Evolutionary conservation across 1,284 basidiomycete genomes (phyloP).

Genomic region (Vanrija sp.): DNA sequence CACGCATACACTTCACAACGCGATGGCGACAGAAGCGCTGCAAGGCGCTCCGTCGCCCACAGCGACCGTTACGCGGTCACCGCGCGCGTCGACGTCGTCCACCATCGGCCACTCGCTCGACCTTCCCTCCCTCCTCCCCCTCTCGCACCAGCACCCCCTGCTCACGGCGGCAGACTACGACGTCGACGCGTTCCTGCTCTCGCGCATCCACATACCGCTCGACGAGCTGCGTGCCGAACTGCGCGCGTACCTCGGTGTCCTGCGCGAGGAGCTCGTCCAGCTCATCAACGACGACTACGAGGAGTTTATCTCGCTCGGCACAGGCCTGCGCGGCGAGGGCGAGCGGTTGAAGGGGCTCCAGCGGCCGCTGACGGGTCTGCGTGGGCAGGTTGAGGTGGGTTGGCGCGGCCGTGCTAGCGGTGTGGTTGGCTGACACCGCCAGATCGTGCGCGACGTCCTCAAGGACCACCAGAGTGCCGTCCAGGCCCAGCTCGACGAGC

Average conservation of each 20-base stretch:
- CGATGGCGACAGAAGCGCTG: neutral
- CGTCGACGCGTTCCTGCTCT: conserved; percentile 82
- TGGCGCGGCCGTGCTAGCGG: conserved; percentile 20
- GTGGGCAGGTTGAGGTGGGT: conserved; percentile 62
- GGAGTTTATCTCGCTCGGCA: conserved; percentile 92
- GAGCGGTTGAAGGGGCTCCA: conserved; percentile 63
- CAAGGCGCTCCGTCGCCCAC: too few relatives aligned
- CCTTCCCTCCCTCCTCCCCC: conserved; percentile 68
- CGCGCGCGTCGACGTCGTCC: conserved; percentile 15
- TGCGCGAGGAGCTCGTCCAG: conserved; percentile 88
- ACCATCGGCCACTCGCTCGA: conserved; percentile 44
- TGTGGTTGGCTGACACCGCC: conserved; percentile 13
- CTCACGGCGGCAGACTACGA: conserved; percentile 67
- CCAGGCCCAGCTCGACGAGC: conserved; percentile 67
- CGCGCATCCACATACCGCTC: conserved; percentile 77
- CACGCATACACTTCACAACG: neutral
- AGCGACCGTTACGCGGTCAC: too few relatives aligned
- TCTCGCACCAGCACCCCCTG: conserved; percentile 72
- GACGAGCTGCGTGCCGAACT: conserved; percentile 82
- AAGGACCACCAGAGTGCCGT: conserved; percentile 62
- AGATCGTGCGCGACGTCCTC: conserved; percentile 42
- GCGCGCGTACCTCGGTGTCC: conserved; percentile 70
- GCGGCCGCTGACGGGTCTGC: conserved; percentile 62
- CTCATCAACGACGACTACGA: conserved; percentile 98
- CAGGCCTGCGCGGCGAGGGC: conserved; percentile 79